Conservation (phyloP, 192 early-diverging fungal genomes). For the Gonapodya prolifera region DNA sequence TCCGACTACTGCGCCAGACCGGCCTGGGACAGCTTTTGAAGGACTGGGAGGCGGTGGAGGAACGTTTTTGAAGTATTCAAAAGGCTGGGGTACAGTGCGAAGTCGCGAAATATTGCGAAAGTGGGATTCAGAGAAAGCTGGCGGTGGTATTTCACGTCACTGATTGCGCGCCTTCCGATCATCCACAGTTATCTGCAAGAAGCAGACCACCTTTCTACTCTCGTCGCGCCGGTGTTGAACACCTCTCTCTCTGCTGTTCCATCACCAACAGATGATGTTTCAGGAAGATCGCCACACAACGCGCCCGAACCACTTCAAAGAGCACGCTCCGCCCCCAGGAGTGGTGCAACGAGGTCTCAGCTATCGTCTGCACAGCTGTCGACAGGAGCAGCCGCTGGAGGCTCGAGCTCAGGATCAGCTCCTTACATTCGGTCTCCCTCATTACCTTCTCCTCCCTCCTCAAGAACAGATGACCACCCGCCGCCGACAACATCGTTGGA, state of each 20-base stretch:
- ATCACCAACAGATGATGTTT: neutral
- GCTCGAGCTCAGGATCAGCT: neutral
- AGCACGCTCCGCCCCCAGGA: neutral
- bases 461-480: neutral
- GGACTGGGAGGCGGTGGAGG: constrained; percentile 4
- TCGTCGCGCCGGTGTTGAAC: neutral
- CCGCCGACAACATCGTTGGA: neutral
- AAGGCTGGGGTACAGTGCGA: constrained; percentile 8
- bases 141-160: no score
- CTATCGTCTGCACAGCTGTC: neutral
- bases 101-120: constrained; percentile 6
- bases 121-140: neutral
- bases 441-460: neutral
- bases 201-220: constrained; percentile 19
- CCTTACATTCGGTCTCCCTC: neutral
- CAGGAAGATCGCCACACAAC: neutral
- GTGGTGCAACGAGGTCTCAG: neutral
- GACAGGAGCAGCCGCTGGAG: neutral
- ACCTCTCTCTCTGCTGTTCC: neutral
- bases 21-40: neutral
- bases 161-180: no score
- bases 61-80: constrained; percentile 9
- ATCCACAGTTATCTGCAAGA: constrained; percentile 27
- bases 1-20: constrained; percentile 1
- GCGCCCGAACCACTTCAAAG: neutral